phyloP scores from a whole-genome alignment of 805 yeast genomes.

The Kazachstania bromeliacearum region DNA sequence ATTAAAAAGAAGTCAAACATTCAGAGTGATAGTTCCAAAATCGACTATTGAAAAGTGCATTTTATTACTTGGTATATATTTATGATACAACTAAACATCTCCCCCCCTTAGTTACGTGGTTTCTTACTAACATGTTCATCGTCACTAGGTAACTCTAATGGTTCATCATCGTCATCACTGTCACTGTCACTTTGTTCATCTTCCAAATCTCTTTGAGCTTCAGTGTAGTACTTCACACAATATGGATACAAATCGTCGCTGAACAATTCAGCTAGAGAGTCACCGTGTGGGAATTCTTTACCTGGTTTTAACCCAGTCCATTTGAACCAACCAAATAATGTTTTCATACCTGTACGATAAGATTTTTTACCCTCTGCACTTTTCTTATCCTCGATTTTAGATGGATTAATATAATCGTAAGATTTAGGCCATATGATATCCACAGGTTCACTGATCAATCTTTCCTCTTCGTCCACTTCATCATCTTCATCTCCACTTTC shows the following conservation, averaged over 20 bases:
- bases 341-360: conserved; percentile 65
- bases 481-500: conserved; percentile 30
- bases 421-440: conserved; percentile 62
- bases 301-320: conserved; percentile 79
- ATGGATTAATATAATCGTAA: conserved; percentile 48
- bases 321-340: conserved; percentile 78
- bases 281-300: conserved; percentile 71
- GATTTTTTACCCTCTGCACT: conserved; percentile 46
- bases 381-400: conserved; percentile 36
- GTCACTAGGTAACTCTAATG: conserved; percentile 9
- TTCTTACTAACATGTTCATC: conserved; percentile 6
- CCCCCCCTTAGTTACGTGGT: too few species aligned
- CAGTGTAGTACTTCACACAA: conserved; percentile 73
- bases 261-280: conserved; percentile 61
- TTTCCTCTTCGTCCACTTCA: conserved; percentile 45
- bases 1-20: conserved; percentile 1
- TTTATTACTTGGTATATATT: background rate
- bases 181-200: conserved; percentile 46
- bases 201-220: conserved; percentile 57
- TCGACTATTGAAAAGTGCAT: background rate
- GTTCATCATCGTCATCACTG: conserved; percentile 23
- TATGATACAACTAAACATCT: too few species aligned
- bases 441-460: conserved; percentile 44
- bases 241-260: conserved; percentile 77
- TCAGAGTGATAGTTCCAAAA: background rate